These are phyloP conservation scores for Earliella scabrosa DNA, from an alignment of 1,284 basidiomycete genomes.

Conservation along the genomic window DNA sequence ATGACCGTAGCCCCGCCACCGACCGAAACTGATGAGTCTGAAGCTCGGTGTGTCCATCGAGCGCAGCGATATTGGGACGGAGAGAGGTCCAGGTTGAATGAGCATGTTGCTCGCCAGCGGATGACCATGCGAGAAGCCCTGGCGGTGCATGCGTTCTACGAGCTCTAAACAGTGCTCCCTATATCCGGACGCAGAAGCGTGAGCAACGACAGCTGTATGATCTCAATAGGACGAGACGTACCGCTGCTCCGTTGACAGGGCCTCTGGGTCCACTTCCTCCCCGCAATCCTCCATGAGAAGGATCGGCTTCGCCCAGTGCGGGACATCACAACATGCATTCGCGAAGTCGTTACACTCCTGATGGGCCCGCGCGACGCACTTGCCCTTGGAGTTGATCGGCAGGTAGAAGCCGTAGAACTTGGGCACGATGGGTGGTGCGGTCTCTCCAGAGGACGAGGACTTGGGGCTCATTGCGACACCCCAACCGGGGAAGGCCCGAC, in stretches of 20 bases:
- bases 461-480: slow-evolving; percentile 44
- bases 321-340: slow-evolving; percentile 13
- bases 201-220: background rate
- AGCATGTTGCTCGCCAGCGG: slow-evolving; percentile 49
- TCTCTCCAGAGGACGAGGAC: slow-evolving; percentile 41
- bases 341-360: slow-evolving; percentile 11
- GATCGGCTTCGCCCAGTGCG: slow-evolving; percentile 43
- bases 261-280: slow-evolving; percentile 31
- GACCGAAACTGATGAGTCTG: slow-evolving; percentile 57
- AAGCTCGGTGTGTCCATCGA: slow-evolving; percentile 41
- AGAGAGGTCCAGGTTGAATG: slow-evolving; percentile 48
- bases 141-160: slow-evolving; percentile 44
- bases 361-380: slow-evolving; percentile 4
- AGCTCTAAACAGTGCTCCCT: slow-evolving; percentile 47
- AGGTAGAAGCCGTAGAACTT: slow-evolving; percentile 59
- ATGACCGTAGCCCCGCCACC: slow-evolving; percentile 6
- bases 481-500: slow-evolving; percentile 22
- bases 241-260: slow-evolving; percentile 40
- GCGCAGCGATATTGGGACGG: slow-evolving; percentile 30
- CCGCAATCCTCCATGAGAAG: slow-evolving; percentile 57
- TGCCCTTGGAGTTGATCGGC: slow-evolving; percentile 24
- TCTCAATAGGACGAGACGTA: slow-evolving; percentile 16
- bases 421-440: slow-evolving; percentile 50
- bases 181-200: background rate
- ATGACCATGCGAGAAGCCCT: slow-evolving; percentile 47